These are phyloP conservation scores for Leccinum barrowsii DNA, from an alignment of 768 basidiomycete species.

Conservation along the genomic window DNA sequence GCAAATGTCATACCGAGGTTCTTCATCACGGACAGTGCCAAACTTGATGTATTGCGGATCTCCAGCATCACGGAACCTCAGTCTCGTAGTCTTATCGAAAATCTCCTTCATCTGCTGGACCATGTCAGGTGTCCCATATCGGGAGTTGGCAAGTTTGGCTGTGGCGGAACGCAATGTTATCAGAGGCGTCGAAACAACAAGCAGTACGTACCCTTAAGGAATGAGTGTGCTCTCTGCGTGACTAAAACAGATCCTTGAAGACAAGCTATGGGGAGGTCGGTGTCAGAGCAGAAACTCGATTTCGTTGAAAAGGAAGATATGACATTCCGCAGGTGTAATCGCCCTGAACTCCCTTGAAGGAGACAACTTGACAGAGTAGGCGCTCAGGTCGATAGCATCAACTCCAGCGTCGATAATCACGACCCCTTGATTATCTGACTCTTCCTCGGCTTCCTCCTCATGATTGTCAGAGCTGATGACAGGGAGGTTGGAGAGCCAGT, in stretches of 20 bases:
- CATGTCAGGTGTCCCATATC: constrained; percentile 27
- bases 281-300: neutral
- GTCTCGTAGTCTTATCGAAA: constrained; percentile 37
- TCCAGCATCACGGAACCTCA: constrained; percentile 35
- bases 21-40: constrained; percentile 34
- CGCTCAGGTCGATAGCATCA: constrained; percentile 38
- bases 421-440: constrained; percentile 32
- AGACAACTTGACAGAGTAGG: constrained; percentile 27
- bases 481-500: constrained; percentile 16
- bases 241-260: too few relatives aligned
- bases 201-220: too few relatives aligned
- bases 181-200: too few relatives aligned
- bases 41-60: constrained; percentile 39
- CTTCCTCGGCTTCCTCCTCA: constrained; percentile 1
- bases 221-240: too few relatives aligned
- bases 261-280: too few relatives aligned
- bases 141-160: constrained; percentile 31
- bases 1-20: constrained; percentile 31
- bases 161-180: neutral
- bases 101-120: constrained; percentile 29
- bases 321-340: constrained; percentile 32
- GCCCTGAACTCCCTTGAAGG: constrained; percentile 29
- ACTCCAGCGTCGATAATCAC: constrained; percentile 47
- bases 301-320: neutral
- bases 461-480: neutral